A percentile compares a stretch with the other conserved stretches of the same genome.
Conservation (phyloP, 164 flowering plant species). For the Annona squamosa region DNA sequence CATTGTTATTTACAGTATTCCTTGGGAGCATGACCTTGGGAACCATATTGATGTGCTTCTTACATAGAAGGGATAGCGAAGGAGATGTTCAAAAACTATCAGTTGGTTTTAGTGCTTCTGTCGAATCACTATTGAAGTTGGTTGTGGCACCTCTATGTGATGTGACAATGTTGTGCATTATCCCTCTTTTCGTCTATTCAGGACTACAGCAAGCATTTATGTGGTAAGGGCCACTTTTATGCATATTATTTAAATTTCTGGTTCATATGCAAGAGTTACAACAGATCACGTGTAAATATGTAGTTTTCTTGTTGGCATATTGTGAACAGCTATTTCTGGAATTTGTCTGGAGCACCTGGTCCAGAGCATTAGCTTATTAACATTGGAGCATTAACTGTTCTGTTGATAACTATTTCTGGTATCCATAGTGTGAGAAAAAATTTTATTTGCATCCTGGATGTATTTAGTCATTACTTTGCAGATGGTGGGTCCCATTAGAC, state of each 20-base stretch:
- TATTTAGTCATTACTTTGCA: neutral
- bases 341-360: no score
- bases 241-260: no score
- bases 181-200: slow-evolving; percentile 86
- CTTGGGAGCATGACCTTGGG: slow-evolving; percentile 81
- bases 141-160: slow-evolving; percentile 52
- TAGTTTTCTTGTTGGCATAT: no score
- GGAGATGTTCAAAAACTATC: slow-evolving; percentile 32
- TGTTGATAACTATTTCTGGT: no score
- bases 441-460: neutral
- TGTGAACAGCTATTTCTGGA: no score
- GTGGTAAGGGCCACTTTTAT: slow-evolving; percentile 40
- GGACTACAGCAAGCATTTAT: slow-evolving; percentile 97
- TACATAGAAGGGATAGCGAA: slow-evolving; percentile 42
- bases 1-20: slow-evolving; percentile 63
- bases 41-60: slow-evolving; percentile 69
- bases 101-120: slow-evolving; percentile 28
- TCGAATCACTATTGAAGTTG: slow-evolving; percentile 36
- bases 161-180: slow-evolving; percentile 57
- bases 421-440: no score
- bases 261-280: no score
- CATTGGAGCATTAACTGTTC: no score
- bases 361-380: no score
- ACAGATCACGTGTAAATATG: no score
- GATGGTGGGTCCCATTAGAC: neutral